These are phyloP conservation scores for Golubevia sp. DNA, from an alignment of 1,284 basidiomycete species.

Conservation along the genomic window DNA sequence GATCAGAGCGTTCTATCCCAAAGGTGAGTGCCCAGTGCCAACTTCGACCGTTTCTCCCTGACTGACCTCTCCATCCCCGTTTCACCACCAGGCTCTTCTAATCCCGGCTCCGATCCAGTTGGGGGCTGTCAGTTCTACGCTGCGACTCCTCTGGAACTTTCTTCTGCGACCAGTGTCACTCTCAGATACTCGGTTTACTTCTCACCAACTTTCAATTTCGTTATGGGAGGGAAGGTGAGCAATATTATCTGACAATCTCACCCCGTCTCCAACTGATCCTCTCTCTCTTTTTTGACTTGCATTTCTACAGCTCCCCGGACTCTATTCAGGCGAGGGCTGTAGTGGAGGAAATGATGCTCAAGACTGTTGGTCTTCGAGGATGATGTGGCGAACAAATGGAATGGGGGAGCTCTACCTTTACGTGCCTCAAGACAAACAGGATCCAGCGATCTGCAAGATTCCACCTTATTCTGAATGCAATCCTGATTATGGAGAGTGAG, in stretches of 20 bases:
- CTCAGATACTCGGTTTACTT: constrained; percentile 54
- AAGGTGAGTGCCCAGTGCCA: no score
- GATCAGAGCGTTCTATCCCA: no score
- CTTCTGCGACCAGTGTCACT: constrained; percentile 21
- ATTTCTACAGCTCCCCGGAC: constrained; percentile 48
- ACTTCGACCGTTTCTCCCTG: no score
- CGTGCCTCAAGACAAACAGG: constrained; percentile 23
- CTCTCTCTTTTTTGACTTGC: no score
- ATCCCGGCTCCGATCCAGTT: no score
- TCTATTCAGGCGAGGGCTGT: constrained; percentile 55
- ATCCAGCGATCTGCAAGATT: constrained; percentile 11
- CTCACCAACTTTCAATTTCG: constrained; percentile 52
- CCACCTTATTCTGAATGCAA: constrained; percentile 23
- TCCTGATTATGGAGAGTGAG: constrained; percentile 18
- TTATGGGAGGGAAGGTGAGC: constrained; percentile 55
- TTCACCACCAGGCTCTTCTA: no score
- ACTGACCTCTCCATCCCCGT: background rate
- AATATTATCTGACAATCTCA: no score
- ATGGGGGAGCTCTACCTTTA: constrained; percentile 34
- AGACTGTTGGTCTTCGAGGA: constrained; percentile 40
- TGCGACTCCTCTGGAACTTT: no score
- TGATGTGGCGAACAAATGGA: constrained; percentile 19
- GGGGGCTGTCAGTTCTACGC: no score
- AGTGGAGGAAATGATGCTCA: constrained; percentile 34
- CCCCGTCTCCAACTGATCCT: no score